These are phyloP conservation scores for Kwoniella mangroviensis DNA, from an alignment of 768 basidiomycete species.

Conservation along the genomic window DNA sequence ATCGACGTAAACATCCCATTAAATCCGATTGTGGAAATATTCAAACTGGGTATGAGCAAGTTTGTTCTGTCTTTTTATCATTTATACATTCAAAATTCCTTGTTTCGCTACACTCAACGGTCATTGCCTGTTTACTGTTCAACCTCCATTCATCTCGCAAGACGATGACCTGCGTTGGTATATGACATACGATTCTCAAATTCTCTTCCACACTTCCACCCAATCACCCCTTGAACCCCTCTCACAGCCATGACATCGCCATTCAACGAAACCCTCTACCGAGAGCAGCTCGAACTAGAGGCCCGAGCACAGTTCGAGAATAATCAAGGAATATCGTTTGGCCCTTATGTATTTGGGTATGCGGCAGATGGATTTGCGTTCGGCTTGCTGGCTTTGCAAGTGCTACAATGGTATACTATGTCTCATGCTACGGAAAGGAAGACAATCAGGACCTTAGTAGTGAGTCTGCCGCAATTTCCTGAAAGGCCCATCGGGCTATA, in stretches of 20 bases:
- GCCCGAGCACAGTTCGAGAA: neutral
- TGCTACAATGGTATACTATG: constrained; percentile 18
- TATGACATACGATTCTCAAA: neutral
- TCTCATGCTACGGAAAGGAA: constrained; percentile 8
- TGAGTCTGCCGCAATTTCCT: neutral
- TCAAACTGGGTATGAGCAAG: neutral
- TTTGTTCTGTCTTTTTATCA: neutral
- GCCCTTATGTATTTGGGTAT: constrained; percentile 21
- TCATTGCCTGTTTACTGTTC: too few relatives aligned
- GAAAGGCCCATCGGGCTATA: neutral
- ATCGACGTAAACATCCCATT: neutral
- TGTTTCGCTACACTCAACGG: too few relatives aligned
- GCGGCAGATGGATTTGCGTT: constrained; percentile 17
- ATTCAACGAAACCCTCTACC: neutral
- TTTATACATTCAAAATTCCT: neutral
- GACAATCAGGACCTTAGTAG: constrained; percentile 11
- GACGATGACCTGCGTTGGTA: neutral
- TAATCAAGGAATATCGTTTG: constrained; percentile 14
- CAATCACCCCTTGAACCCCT: neutral
- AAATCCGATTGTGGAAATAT: neutral
- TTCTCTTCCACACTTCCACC: neutral
- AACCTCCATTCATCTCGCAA: neutral
- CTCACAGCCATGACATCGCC: neutral
- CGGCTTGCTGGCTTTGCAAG: constrained; percentile 20
- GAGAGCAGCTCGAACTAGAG: constrained; percentile 2